A percentile compares a stretch with the other conserved stretches of the same genome.
Evolutionary conservation across 495 filamentous ascomycete species (phyloP).

Genomic region (Entonaema liquescens): DNA sequence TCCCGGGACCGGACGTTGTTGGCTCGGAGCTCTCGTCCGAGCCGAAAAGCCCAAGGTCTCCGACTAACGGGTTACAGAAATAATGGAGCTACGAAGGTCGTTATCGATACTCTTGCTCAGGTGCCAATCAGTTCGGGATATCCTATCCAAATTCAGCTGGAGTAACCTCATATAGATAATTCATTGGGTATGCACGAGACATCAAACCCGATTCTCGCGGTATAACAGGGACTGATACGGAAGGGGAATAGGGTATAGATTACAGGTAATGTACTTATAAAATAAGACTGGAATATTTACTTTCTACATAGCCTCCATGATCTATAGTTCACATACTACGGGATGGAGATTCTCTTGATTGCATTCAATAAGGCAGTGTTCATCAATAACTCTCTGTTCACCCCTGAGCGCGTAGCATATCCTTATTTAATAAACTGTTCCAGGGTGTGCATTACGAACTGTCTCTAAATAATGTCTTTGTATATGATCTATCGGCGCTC

Average conservation of each 20-base stretch:
- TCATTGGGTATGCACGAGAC: too few relatives aligned
- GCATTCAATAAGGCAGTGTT: neutral
- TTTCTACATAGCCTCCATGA: too few relatives aligned
- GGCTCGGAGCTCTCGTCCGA: slow-evolving; percentile 24
- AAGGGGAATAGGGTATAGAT: too few relatives aligned
- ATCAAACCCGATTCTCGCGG: too few relatives aligned
- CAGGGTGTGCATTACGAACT: neutral
- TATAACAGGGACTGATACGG: too few relatives aligned
- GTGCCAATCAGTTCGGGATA: neutral
- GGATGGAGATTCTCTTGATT: neutral
- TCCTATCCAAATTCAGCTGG: too few relatives aligned
- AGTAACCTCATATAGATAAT: too few relatives aligned
- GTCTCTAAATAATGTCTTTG: neutral
- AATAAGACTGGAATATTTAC: too few relatives aligned
- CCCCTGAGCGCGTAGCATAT: neutral
- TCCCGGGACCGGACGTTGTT: slow-evolving; percentile 9
- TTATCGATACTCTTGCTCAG: neutral
- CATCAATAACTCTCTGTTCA: neutral
- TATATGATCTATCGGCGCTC: neutral
- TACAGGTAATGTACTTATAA: too few relatives aligned
- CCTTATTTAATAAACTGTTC: neutral
- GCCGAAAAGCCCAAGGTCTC: slow-evolving; percentile 3
- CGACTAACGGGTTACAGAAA: neutral
- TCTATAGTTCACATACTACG: neutral
- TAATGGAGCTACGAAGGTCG: neutral